A percentile compares a stretch with the other conserved stretches of the same genome.
phyloP scores from a whole-genome alignment of 2,329 filamentous ascomycete genomes.

The Dactylellina cionopaga region DNA sequence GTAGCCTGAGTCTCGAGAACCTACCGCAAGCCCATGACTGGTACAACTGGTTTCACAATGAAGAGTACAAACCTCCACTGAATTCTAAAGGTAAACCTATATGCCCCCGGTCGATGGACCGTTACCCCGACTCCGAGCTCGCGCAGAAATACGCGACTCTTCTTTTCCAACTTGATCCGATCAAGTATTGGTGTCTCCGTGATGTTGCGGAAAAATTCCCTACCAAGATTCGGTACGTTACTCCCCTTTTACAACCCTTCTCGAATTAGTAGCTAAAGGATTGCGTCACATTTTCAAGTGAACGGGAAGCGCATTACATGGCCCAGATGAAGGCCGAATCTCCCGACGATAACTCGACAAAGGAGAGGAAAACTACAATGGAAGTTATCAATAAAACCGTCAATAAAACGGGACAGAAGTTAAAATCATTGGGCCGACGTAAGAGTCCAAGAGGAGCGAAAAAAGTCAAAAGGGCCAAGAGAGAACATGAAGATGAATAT shows the following conservation, averaged over 20 bases:
- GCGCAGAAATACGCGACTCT: slow-evolving; percentile 1
- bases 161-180: slow-evolving; percentile 26
- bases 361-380: too few relatives aligned
- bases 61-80: slow-evolving; percentile 9
- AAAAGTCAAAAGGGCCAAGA: slow-evolving; percentile 1
- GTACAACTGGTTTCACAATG: slow-evolving; percentile 15
- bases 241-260: neutral
- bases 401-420: too few relatives aligned
- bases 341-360: too few relatives aligned
- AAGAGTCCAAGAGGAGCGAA: neutral
- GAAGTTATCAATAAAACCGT: neutral
- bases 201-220: slow-evolving; percentile 46
- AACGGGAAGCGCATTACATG: too few relatives aligned
- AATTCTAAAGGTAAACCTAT: neutral
- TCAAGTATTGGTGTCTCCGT: slow-evolving; percentile 15
- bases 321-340: too few relatives aligned
- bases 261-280: too few relatives aligned
- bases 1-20: too few relatives aligned
- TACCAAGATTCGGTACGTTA: slow-evolving; percentile 35
- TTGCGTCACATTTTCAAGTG: too few relatives aligned
- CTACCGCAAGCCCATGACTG: neutral
- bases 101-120: slow-evolving; percentile 31
- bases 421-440: too few relatives aligned
- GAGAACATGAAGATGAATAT: too few relatives aligned
- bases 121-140: slow-evolving; percentile 10